Percentiles rank a stretch among this genome's conserved stretches.
phyloP scores from a whole-genome alignment of 2,329 filamentous ascomycete genomes.

The Penicillium digitatum region DNA sequence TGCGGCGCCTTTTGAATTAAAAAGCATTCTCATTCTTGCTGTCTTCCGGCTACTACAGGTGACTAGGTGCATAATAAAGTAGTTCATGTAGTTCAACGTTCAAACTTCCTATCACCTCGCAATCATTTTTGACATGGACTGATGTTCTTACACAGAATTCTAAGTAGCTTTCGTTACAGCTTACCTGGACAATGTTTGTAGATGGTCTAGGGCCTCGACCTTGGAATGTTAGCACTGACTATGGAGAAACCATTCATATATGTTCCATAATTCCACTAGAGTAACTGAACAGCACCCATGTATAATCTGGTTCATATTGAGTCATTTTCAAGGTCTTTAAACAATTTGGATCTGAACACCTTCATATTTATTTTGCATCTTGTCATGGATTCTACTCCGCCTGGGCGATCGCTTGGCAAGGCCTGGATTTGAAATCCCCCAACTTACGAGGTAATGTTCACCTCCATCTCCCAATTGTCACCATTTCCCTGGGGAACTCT shows the following conservation, averaged over 20 bases:
- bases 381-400: neutral
- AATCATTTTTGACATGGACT: constrained; percentile 4
- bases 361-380: neutral
- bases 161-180: neutral
- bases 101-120: neutral
- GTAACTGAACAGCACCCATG: neutral
- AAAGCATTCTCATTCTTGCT: neutral
- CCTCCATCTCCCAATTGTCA: neutral
- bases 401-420: constrained; percentile 1
- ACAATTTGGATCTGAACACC: neutral
- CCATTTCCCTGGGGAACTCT: neutral
- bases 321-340: neutral
- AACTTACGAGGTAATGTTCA: too few relatives aligned
- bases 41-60: neutral
- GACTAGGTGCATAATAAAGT: neutral
- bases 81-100: neutral
- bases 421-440: neutral
- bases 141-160: neutral
- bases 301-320: neutral
- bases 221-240: constrained; percentile 12
- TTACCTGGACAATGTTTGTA: neutral
- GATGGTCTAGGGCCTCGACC: neutral
- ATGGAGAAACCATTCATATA: neutral
- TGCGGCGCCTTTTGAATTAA: constrained; percentile 1
- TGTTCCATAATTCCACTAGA: neutral